Base-by-base conservation (phyloP, 495 filamentous ascomycete species). In the Penicillium roqueforti region DNA sequence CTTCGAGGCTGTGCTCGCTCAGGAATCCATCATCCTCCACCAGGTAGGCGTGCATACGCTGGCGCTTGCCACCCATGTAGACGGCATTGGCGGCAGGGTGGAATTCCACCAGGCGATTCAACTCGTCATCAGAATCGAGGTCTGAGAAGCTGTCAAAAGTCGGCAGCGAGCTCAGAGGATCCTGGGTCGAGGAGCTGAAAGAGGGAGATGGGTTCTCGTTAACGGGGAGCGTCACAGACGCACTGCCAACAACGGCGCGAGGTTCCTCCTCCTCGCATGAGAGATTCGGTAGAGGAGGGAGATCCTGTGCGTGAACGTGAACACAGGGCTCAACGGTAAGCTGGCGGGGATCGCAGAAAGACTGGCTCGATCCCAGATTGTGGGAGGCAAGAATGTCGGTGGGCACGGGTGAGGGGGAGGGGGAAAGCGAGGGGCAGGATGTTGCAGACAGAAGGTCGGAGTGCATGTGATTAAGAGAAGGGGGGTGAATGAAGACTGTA, bases 331-430 rank as follows among this genome's bases (percentile, higher is more conserved):
- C 83, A 39, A 96, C 91, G 4, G 88, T 93, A 43, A 98, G 77
- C 62, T 95, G 88, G 55, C 92, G 87, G 20, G 93, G 93, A 63
- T 98, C 91, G 72, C 93, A 97, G 63, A 96, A 96, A 43, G 68
- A 68, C 52, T 75, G 73, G 28, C 61, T 55, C 9, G 66, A 59
- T 47, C 28, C 28, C 11, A 75, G 56, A 58, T 51, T 69, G 62
- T 91, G 88, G 43, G 84, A 77, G 2, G 83, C 81, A 47, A 83
- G 75, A 51, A 84, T 70, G 2, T 86, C 86, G 46, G 82, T 82
- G 25, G 76, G 69, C 23, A 71, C 71, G 53, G 89, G 88, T 60
- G 89, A 85, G 38, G 90, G 90, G 16, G 91, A 88, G 22, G 92
- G 73, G 47, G 72, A 76, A 68, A 97, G 84, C 31, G 92, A 96